Base-by-base conservation (phyloP, 129 eudicot genomes). In the Pittosporum tobira region DNA sequence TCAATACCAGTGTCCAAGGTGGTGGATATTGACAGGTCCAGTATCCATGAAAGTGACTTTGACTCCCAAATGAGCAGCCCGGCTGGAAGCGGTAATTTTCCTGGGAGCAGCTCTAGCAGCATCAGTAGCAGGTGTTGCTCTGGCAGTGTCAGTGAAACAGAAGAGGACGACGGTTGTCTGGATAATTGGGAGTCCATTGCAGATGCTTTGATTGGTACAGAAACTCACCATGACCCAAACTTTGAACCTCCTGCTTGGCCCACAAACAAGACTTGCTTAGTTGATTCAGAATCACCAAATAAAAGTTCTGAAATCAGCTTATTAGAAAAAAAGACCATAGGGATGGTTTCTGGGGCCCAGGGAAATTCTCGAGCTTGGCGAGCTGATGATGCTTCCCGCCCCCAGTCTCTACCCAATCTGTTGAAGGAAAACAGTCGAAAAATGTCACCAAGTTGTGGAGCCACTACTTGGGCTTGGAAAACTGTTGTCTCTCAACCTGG, bases 181-280 rank as follows among this genome's bases (percentile, higher is more conserved):
- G 81, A 76, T 29, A 77, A 76, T 42, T 76, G 81, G 81, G 81
- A 76, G 57, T 55, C 81, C 18, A 26, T 76, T 5, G 73, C 73
- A 4, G 81, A 76, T 55, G 81, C 77, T 51, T 71, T 76, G 44
- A 29, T 54, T 23, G 65, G 73, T 26, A 52, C 49, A 7, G 63
- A 56, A 25, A 51, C 26, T 8, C 56, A 43, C 51, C 38, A 15
- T 3, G 28, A 45, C 37, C 40, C 34, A 22, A 36, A 16, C 29
- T 2, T 28, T 19, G 59, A 37, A 34, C 43, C 65, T 14, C 45
- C 55, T 44, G 51, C 27, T 14, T 27, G 58, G 2, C 42, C 38
- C 23, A 51, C 31, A 18, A 46, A 48, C 30, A 47, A 25, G 13
- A 26, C 22, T 19, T 24, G 40, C 36, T 28, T 30, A 16, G 31